A percentile compares a stretch with the other conserved stretches of the same genome.
Evolutionary conservation across 129 eudicot genomes (phyloP).

Genomic region (Lonicera japonica): DNA sequence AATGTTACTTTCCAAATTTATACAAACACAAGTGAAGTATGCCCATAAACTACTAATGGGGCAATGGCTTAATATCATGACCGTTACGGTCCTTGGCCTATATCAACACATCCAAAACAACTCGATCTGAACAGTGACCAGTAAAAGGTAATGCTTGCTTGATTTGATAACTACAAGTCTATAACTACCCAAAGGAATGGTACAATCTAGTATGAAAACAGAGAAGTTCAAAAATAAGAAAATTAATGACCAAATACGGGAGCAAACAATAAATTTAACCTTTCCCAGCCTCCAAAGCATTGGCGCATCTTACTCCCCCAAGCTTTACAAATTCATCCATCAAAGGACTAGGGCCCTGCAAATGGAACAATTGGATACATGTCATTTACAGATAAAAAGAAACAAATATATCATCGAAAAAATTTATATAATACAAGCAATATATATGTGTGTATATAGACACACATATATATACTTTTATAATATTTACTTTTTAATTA

Average conservation of each 20-base stretch:
- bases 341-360: slow-evolving; percentile 32
- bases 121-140: no score
- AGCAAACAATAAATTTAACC: slow-evolving; percentile 22
- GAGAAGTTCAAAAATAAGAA: not conserved
- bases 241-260: not conserved
- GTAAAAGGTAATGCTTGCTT: no score
- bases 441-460: not conserved
- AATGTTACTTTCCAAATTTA: no score
- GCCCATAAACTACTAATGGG: no score
- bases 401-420: not conserved
- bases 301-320: slow-evolving; percentile 44
- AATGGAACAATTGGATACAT: not conserved
- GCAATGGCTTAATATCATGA: no score
- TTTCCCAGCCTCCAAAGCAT: slow-evolving; percentile 38
- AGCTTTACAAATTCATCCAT: slow-evolving; percentile 44
- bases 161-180: no score
- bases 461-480: no score
- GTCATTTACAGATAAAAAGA: not conserved
- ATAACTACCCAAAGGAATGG: no score
- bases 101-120: no score
- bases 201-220: not conserved
- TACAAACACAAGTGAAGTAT: no score
- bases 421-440: not conserved
- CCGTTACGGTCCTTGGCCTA: no score
- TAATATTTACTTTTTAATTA: no score